These are phyloP conservation scores for Botryotinia narcissicola DNA, from an alignment of 2,329 filamentous ascomycete species.

Conservation along the genomic window DNA sequence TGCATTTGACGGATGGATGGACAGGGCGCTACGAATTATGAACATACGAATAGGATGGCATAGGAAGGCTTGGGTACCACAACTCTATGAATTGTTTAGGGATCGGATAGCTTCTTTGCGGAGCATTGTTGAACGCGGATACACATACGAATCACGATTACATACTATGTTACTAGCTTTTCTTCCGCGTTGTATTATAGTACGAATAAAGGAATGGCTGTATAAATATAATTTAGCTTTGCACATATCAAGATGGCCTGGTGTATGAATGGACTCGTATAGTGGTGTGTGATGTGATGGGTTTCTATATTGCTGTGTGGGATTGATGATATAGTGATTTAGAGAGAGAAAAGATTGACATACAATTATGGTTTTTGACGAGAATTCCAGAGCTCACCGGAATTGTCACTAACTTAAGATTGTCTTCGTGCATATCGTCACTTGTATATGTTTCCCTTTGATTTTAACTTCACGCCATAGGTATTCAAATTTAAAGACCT, in stretches of 20 bases:
- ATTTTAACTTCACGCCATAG: neutral
- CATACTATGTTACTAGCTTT: neutral
- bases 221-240: neutral
- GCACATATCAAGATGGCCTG: neutral
- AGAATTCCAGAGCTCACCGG: neutral
- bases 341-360: neutral
- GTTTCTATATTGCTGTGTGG: neutral
- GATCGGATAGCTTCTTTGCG: neutral
- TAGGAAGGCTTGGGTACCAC: neutral
- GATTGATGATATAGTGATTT: neutral
- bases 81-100: neutral
- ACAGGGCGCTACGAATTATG: neutral
- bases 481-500: neutral
- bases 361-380: neutral
- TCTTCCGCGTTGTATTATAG: neutral
- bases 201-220: neutral
- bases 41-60: neutral
- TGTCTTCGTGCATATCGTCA: neutral
- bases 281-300: neutral
- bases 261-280: neutral
- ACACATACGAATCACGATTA: neutral
- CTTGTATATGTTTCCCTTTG: neutral
- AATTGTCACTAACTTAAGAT: neutral
- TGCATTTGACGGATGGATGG: slow-evolving; percentile 1
- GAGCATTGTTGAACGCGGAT: neutral